A percentile compares a stretch with the other conserved stretches of the same genome.
Conservation (phyloP, 345 rosid genomes). For the Brassica juncea region DNA sequence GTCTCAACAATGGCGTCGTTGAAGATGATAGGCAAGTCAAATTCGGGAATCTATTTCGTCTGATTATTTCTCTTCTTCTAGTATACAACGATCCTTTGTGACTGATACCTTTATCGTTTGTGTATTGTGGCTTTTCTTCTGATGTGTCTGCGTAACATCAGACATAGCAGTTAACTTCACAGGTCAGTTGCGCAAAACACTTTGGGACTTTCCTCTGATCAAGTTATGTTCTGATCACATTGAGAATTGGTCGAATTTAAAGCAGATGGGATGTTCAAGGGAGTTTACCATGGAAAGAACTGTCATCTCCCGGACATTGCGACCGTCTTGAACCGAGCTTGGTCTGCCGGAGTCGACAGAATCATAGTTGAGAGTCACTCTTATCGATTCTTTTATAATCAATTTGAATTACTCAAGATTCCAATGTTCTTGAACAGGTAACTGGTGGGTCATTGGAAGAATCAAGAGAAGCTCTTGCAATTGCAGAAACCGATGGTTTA, state of each 20-base stretch:
- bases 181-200: constrained; percentile 69
- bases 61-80: background rate
- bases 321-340: constrained; percentile 76
- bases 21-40: constrained; percentile 85
- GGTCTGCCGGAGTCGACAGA: constrained; percentile 94
- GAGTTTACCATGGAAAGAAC: constrained; percentile 86
- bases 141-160: constrained; percentile 41
- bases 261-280: constrained; percentile 96
- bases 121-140: background rate
- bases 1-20: constrained; percentile 57
- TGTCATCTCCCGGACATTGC: constrained; percentile 72
- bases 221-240: background rate
- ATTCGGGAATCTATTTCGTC: background rate
- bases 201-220: background rate
- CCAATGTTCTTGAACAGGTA: constrained; percentile 50
- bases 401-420: background rate
- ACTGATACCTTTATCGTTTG: too few species aligned
- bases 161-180: constrained; percentile 96
- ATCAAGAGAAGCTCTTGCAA: constrained; percentile 92
- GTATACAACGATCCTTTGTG: background rate
- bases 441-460: constrained; percentile 95
- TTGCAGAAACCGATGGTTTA: constrained; percentile 90
- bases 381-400: background rate
- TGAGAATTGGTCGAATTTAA: background rate
- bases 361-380: constrained; percentile 60